phyloP scores from a whole-genome alignment of 805 yeast genomes.

The Candida corydali region DNA sequence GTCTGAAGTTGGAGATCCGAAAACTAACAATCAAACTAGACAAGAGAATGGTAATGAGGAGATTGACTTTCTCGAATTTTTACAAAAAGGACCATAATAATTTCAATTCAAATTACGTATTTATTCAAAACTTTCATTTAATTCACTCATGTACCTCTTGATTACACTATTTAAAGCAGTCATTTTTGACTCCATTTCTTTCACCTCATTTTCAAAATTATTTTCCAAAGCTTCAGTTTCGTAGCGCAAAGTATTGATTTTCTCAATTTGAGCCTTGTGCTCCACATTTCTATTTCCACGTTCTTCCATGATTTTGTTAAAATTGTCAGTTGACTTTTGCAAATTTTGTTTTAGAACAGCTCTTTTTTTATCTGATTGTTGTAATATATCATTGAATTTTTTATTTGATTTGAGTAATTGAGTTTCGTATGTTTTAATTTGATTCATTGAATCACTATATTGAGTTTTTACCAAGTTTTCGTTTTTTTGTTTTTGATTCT shows the following conservation, averaged over 20 bases:
- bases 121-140: background rate
- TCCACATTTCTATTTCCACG: slow-evolving; percentile 1
- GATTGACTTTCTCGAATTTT: slow-evolving; percentile 46
- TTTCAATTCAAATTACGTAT: too few species aligned
- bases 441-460: slow-evolving; percentile 4
- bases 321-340: slow-evolving; percentile 1
- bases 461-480: slow-evolving; percentile 3
- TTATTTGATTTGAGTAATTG: slow-evolving; percentile 6
- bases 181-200: slow-evolving; percentile 10
- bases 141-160: slow-evolving; percentile 5
- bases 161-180: slow-evolving; percentile 2
- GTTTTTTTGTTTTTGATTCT: slow-evolving; percentile 5
- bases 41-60: slow-evolving; percentile 22
- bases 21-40: background rate
- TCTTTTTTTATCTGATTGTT: slow-evolving; percentile 3
- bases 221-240: slow-evolving; percentile 3
- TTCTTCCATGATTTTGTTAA: slow-evolving; percentile 2
- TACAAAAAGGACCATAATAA: slow-evolving; percentile 31
- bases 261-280: background rate
- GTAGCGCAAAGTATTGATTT: slow-evolving; percentile 1
- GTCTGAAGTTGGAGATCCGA: slow-evolving; percentile 3
- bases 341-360: background rate
- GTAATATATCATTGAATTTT: slow-evolving; percentile 1
- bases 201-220: slow-evolving; percentile 12
- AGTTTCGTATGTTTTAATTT: slow-evolving; percentile 2